Percentiles rank a stretch among this genome's conserved stretches.
Conservation (phyloP, 768 basidiomycete genomes). For the Suillus ampliporus region DNA sequence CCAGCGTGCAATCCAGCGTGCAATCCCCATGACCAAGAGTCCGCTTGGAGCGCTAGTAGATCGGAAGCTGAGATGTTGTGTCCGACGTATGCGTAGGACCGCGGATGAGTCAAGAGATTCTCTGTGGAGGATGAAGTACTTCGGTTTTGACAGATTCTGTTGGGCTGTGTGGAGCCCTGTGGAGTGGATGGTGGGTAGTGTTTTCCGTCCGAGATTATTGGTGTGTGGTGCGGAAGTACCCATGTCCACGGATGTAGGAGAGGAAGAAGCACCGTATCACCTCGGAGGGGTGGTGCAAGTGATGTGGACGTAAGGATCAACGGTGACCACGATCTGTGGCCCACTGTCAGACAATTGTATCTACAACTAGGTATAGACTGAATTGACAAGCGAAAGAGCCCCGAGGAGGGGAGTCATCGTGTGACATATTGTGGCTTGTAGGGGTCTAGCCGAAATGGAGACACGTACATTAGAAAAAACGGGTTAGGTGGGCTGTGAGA, state of each 20-base stretch:
- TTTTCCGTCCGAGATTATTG: no score
- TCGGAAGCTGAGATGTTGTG: neutral
- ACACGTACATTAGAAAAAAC: neutral
- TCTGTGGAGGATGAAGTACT: neutral
- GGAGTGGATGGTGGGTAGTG: no score
- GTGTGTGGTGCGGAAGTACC: slow-evolving; percentile 10
- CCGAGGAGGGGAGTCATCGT: no score
- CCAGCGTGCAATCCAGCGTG: neutral
- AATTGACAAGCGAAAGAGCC: neutral
- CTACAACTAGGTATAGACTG: neutral
- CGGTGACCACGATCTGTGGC: neutral
- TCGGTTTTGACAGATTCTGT: no score
- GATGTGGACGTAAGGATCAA: slow-evolving; percentile 13
- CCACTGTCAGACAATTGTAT: neutral
- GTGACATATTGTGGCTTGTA: neutral
- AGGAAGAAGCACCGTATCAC: slow-evolving; percentile 14
- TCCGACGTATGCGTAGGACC: slow-evolving; percentile 1
- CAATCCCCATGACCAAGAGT: slow-evolving; percentile 12
- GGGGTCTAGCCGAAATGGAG: neutral
- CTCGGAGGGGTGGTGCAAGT: slow-evolving; percentile 13
- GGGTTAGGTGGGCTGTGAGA: neutral
- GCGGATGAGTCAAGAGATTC: slow-evolving; percentile 3
- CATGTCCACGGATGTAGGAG: slow-evolving; percentile 36
- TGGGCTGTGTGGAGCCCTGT: no score
- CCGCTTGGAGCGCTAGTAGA: slow-evolving; percentile 27